Evolutionary conservation across 1,284 basidiomycete species (phyloP), one percentile per base, ranked within the genome.

Genomic region (Phellopilus nigrolimitatus): DNA sequence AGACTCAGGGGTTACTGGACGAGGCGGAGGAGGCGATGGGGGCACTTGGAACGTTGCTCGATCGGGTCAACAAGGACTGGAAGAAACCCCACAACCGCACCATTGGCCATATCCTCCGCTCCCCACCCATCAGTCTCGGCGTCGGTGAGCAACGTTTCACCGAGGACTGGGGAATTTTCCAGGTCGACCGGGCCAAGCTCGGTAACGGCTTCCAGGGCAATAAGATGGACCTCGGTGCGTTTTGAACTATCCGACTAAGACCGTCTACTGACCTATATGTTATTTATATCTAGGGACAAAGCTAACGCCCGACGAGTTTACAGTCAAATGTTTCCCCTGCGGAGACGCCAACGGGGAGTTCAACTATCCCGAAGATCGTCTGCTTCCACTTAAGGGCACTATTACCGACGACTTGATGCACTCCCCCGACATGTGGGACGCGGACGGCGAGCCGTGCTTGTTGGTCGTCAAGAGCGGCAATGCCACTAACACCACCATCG

Each of bases 171-270:
- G 69, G 39, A 39, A 58, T 59, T 15, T 66, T 72, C 61, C 36
- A 53, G 56, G 56, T 57, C 47, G 60, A 57, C 12, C 48, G 53
- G 57, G 53, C 51, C 24, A 73, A 65, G 62, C 51, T 71, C 63
- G 63, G 59, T 60, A 49, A 43, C 12, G n/a, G 53, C 0, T 72
- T 72, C 49, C 53, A 64, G 49, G 70, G 71, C 19, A 75, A 71
- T 30, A 57, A 68, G 22, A 61, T 74, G 12, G 62, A 71, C 54
- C 56, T 72, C 1, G 71, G 71, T 71, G 47, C 55, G 58, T 57
- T 57, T 58, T 53, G 42, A 33, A 60, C 68, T 54, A 37, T 60
- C 61, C 62, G 50, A 65, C 50, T 54, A 62, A 62, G 59, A 54
- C 28, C 59, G 60, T 51, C 54, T 60, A 57, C 56, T 44, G 58